These are phyloP conservation scores for Phytopythium cucurbitacearum DNA, from an alignment of 352 stramenopile species.

Conservation along the genomic window DNA sequence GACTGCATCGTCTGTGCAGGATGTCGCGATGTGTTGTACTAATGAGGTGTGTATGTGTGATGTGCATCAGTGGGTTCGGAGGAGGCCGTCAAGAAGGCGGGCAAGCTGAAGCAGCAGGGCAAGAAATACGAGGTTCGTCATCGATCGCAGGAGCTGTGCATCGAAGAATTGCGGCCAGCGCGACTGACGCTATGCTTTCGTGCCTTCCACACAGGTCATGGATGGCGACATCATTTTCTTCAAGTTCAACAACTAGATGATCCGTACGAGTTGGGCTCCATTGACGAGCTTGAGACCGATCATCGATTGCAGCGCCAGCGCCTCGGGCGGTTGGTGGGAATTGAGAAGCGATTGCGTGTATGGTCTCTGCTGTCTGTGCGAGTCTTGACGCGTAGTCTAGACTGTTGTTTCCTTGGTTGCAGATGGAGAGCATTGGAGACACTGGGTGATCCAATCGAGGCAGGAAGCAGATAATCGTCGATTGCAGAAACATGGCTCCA, in stretches of 20 bases:
- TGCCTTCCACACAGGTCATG: constrained; percentile 31
- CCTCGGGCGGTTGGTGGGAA: too few species aligned
- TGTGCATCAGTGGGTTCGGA: constrained; percentile 59
- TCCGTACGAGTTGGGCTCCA: too few species aligned
- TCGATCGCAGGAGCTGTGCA: neutral
- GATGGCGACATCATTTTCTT: constrained; percentile 91
- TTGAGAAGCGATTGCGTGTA: too few species aligned
- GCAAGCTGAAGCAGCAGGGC: constrained; percentile 87
- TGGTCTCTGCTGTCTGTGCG: too few species aligned
- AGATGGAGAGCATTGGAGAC: too few species aligned
- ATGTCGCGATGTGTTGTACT: neutral
- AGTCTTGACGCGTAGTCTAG: too few species aligned
- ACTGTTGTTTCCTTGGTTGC: too few species aligned
- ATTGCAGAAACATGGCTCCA: too few species aligned
- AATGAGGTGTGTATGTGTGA: constrained; percentile 6
- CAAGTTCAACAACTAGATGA: constrained; percentile 90
- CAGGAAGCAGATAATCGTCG: too few species aligned
- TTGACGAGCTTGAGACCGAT: too few species aligned
- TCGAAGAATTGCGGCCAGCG: neutral
- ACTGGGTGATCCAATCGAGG: too few species aligned
- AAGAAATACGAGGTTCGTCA: constrained; percentile 85
- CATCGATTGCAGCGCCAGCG: too few species aligned
- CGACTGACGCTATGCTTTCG: neutral
- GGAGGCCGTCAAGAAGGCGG: constrained; percentile 87
- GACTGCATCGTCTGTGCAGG: constrained; percentile 1